Evolutionary conservation across 2,329 filamentous ascomycete species (phyloP).

Genomic region (Chrysoporthe austroafricana): DNA sequence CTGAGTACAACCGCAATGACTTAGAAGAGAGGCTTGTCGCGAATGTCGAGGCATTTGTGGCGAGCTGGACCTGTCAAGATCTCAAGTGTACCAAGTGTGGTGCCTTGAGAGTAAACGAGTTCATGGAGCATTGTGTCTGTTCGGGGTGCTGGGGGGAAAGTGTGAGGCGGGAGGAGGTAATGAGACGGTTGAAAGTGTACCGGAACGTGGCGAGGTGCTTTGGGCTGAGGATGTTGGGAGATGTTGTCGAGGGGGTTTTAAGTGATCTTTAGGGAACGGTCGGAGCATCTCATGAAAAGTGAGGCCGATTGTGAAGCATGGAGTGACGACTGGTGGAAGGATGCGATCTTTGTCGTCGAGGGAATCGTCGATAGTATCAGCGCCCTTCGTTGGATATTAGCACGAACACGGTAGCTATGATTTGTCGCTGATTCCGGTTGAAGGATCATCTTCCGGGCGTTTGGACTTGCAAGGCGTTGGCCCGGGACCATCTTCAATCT

Average conservation of each 20-base stretch:
- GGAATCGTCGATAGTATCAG: background rate
- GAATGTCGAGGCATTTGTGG: conserved; percentile 72
- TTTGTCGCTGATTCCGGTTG: background rate
- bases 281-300: background rate
- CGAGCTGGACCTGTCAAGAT: conserved; percentile 88
- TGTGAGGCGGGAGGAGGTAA: conserved; percentile 67
- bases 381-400: background rate
- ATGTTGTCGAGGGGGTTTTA: conserved; percentile 69
- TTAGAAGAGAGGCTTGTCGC: conserved; percentile 84
- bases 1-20: conserved; percentile 74
- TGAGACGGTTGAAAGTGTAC: conserved; percentile 70
- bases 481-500: background rate
- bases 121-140: conserved; percentile 96
- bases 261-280: conserved; percentile 43
- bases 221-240: conserved; percentile 78
- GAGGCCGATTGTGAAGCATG: background rate
- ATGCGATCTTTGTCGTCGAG: background rate
- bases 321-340: background rate
- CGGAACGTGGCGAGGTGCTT: conserved; percentile 77
- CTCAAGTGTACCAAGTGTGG: conserved; percentile 75
- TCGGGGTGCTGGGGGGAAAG: conserved; percentile 82
- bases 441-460: background rate
- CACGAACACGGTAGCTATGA: too few species aligned
- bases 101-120: conserved; percentile 83
- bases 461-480: conserved; percentile 4